These are phyloP conservation scores for Gastrolobium villosum DNA, from an alignment of 306 rosid species.

Conservation along the genomic window DNA sequence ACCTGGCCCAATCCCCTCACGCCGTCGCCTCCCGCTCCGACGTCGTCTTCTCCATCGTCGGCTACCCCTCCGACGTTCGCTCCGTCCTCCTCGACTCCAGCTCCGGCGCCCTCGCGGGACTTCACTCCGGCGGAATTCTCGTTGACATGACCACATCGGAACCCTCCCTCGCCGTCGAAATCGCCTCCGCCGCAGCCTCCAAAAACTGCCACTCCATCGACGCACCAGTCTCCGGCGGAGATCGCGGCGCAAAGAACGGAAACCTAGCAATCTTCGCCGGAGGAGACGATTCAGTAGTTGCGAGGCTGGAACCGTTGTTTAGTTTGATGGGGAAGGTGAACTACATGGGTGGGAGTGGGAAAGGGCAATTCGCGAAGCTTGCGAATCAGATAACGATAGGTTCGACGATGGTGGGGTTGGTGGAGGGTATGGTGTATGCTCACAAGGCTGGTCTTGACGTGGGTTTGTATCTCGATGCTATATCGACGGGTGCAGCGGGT, in stretches of 20 bases:
- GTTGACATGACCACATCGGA: conserved; percentile 97
- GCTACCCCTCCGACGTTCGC: conserved; percentile 95
- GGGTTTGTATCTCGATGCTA: conserved; percentile 68
- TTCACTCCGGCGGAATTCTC: conserved; percentile 80
- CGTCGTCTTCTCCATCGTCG: conserved; percentile 90
- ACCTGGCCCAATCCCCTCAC: conserved; percentile 65
- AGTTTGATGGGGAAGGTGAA: conserved; percentile 75
- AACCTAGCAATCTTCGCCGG: conserved; percentile 83
- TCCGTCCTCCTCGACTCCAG: conserved; percentile 76
- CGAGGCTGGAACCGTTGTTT: conserved; percentile 57
- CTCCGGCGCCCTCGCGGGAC: conserved; percentile 84
- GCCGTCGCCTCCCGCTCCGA: conserved; percentile 81
- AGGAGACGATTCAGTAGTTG: conserved; percentile 62
- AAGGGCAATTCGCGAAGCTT: conserved; percentile 91
- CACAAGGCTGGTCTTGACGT: conserved; percentile 87
- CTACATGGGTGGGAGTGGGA: conserved; percentile 86
- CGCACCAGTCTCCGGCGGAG: conserved; percentile 95
- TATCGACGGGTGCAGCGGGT: conserved; percentile 82
- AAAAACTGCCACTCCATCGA: conserved; percentile 72
- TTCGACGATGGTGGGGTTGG: conserved; percentile 86
- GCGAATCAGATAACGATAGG: conserved; percentile 84
- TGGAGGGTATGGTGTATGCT: conserved; percentile 90
- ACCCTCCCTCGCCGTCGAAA: conserved; percentile 88
- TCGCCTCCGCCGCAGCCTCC: conserved; percentile 62
- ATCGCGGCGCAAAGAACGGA: conserved; percentile 81